Base-by-base conservation (phyloP, 371 early-diverging fungal species). In the Actinomortierella ambigua region DNA sequence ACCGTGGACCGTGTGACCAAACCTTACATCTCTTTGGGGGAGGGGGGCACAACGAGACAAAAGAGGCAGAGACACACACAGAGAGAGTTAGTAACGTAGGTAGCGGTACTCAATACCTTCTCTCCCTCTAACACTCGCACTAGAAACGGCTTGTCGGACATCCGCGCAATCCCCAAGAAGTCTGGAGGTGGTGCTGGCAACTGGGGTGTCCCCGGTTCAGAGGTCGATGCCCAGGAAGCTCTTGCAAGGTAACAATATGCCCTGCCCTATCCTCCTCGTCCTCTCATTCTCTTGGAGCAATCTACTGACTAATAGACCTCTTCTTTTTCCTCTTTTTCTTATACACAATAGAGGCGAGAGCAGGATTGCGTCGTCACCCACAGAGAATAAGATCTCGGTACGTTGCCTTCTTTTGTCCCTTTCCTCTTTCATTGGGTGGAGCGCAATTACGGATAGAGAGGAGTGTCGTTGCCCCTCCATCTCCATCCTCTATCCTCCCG, bases 201-300 rank as follows among this genome's bases (percentile, higher is more conserved):
- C 71, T 71, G 71, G 71, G 71, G 71, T 9, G 71, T 71, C 39
- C 71, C 53, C 50, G 71, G 71, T 50, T 62, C 62, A 28, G 71
- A 71, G 29, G 47, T 55, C 27, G 57, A 69, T 39, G 50, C 52
- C 40, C 59, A 65, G 53, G 62, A 65, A 48, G 44, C 61, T 26
- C 39, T 42, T 13, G 14, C 61, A 26, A 61, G 59, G 71, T 71
- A 61, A 52, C 50, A 17, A 46, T 11, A 51, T 18, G 1, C 18
- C 3, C 48, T 15, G 46, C 11, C 44, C n/a, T 17, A 23, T 44
- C 22, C 17, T 34, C 41, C 9, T 53, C n/a, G n/a, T 53, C 24
- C 23, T 23, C 20, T 41, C 20, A 17, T 42, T n/a, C 13, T 18
- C 27, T 55, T 55, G 48, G 18, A 22, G 48, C 15, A 48, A 48